A percentile compares a stretch with the other conserved stretches of the same genome.
Conservation (phyloP, 202 grass and related monocot genomes). For the Musa balbisiana region DNA sequence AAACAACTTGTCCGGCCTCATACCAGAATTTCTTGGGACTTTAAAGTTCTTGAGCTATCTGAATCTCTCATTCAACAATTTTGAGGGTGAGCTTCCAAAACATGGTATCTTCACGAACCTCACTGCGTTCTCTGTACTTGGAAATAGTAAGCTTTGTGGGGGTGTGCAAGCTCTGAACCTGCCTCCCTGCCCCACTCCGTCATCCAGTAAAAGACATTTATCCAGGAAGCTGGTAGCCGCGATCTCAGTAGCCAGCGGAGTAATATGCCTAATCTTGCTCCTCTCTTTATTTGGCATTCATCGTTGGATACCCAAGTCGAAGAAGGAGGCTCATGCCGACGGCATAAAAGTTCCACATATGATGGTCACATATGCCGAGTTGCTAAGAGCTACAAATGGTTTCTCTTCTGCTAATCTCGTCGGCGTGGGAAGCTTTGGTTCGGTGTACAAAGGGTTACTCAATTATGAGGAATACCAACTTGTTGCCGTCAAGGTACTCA, state of each 20-base stretch:
- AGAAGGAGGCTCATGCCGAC: background rate
- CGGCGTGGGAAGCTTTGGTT: constrained; percentile 35
- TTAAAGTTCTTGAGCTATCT: constrained; percentile 20
- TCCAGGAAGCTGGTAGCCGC: background rate
- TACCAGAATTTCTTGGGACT: constrained; percentile 28
- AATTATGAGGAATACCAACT: background rate
- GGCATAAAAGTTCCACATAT: constrained; percentile 7
- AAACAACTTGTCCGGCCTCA: constrained; percentile 33
- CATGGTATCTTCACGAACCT: constrained; percentile 37
- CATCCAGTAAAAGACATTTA: background rate
- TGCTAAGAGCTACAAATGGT: constrained; percentile 33
- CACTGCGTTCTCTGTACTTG: constrained; percentile 9
- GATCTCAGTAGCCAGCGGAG: background rate
- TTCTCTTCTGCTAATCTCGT: constrained; percentile 34
- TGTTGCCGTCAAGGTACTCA: constrained; percentile 20
- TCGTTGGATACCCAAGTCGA: background rate
- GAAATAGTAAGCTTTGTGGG: constrained; percentile 23
- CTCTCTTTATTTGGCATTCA: background rate
- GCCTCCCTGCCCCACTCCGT: background rate
- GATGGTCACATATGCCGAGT: constrained; percentile 44
- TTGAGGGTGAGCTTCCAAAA: constrained; percentile 40
- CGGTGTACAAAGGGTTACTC: constrained; percentile 34
- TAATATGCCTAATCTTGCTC: constrained; percentile 16
- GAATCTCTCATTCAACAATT: constrained; percentile 46
- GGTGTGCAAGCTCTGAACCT: background rate